Percentiles rank a stretch among this genome's conserved stretches.
Conservation (phyloP, 768 basidiomycete genomes). For the Lactarius sp. region DNA sequence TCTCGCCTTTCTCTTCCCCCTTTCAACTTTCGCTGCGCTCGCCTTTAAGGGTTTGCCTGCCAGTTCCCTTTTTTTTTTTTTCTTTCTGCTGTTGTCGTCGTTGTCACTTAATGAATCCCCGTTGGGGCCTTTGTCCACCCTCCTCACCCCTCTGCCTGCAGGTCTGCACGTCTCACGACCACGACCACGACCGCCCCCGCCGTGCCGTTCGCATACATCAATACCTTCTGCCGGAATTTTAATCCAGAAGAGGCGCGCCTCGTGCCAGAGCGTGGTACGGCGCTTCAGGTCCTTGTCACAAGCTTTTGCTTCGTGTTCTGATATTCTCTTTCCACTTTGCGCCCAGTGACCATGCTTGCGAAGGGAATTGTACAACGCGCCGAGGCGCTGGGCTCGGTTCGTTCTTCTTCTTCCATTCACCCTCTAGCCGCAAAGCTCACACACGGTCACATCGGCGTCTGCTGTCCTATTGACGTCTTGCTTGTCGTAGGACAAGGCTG, state of each 20-base stretch:
- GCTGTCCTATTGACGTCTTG: no score
- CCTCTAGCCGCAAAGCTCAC: conserved; percentile 1
- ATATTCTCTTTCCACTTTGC: conserved; percentile 12
- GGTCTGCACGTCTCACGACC: conserved; percentile 17
- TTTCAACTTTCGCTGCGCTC: background rate
- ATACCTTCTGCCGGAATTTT: conserved; percentile 59
- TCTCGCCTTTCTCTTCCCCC: background rate
- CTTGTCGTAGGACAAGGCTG: conserved; percentile 36
- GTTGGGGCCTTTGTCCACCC: no score
- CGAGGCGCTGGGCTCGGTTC: conserved; percentile 46
- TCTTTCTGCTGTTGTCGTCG: background rate
- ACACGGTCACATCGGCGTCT: background rate
- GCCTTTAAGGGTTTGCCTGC: no score
- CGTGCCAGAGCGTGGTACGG: conserved; percentile 63
- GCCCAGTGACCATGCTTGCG: conserved; percentile 59
- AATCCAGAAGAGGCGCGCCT: conserved; percentile 56
- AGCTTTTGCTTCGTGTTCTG: background rate
- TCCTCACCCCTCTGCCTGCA: background rate
- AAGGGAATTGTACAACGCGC: conserved; percentile 55
- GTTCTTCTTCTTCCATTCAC: conserved; percentile 26
- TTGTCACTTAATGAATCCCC: no score
- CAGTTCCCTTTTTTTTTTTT: no score
- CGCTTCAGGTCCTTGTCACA: background rate
- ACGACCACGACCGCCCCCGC: background rate
- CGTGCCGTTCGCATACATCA: conserved; percentile 30